Conservation (phyloP, 2,329 filamentous ascomycete genomes). For the Beauveria pseudobassiana region DNA sequence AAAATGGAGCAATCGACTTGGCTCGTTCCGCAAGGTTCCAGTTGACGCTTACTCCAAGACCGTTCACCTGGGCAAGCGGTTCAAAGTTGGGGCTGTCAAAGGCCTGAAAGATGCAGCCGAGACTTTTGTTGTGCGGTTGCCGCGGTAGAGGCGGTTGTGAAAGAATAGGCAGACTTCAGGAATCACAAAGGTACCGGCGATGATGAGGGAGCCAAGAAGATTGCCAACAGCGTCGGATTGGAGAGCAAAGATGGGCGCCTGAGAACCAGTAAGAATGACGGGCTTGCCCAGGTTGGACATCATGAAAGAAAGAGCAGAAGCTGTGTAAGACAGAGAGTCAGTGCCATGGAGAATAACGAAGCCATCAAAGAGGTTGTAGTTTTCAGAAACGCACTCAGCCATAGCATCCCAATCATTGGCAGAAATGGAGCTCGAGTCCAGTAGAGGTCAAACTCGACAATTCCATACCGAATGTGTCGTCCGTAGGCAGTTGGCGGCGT, state of each 20-base stretch:
- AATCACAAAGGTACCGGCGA: slow-evolving; percentile 87
- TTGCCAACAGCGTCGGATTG: slow-evolving; percentile 92
- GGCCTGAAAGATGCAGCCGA: slow-evolving; percentile 75
- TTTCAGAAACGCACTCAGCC: slow-evolving; percentile 68
- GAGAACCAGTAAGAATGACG: slow-evolving; percentile 75
- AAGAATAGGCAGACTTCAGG: slow-evolving; percentile 93
- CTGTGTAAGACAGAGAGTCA: slow-evolving; percentile 82
- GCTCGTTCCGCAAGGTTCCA: slow-evolving; percentile 73
- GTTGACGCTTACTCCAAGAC: slow-evolving; percentile 70
- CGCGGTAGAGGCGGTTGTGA: slow-evolving; percentile 82
- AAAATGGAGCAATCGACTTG: slow-evolving; percentile 65
- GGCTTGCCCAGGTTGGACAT: slow-evolving; percentile 85
- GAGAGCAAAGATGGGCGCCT: slow-evolving; percentile 81
- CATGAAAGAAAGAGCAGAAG: slow-evolving; percentile 89
- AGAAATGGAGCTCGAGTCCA: slow-evolving; percentile 87
- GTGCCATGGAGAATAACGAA: slow-evolving; percentile 90
- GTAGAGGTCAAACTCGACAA: slow-evolving; percentile 75
- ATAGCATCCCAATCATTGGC: slow-evolving; percentile 82
- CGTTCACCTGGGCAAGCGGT: slow-evolving; percentile 74
- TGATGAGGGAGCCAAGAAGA: slow-evolving; percentile 76
- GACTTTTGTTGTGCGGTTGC: slow-evolving; percentile 82
- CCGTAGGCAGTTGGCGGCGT: slow-evolving; percentile 76
- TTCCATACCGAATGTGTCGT: slow-evolving; percentile 73
- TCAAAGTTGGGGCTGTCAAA: slow-evolving; percentile 84
- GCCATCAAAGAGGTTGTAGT: slow-evolving; percentile 83